Conservation (phyloP, 768 basidiomycete species). For the Boletus reticuloceps region DNA sequence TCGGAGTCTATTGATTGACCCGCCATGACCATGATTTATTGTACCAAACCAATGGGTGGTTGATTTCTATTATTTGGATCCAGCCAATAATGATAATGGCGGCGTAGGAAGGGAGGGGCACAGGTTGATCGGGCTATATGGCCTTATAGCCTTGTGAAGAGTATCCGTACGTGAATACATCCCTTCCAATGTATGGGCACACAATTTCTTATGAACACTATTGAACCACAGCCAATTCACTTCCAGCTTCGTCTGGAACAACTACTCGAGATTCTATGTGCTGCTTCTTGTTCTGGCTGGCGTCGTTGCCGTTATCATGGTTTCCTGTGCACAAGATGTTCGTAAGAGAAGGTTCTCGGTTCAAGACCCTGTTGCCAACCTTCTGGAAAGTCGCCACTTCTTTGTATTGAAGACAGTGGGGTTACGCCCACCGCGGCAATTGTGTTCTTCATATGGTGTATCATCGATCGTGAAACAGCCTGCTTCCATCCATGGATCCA, state of each 20-base stretch:
- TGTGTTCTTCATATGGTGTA: conserved; percentile 75
- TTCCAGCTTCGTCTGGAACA: conserved; percentile 73
- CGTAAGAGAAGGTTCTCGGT: conserved; percentile 23
- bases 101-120: too few species aligned
- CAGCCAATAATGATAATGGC: too few species aligned
- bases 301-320: conserved; percentile 78
- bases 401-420: conserved; percentile 73
- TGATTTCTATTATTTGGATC: too few species aligned
- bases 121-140: conserved; percentile 78
- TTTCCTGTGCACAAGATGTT: conserved; percentile 81
- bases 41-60: too few species aligned
- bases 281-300: conserved; percentile 87
- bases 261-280: conserved; percentile 73
- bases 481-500: conserved; percentile 59
- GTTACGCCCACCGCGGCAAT: conserved; percentile 69
- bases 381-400: conserved; percentile 57
- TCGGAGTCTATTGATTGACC: too few species aligned
- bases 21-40: too few species aligned
- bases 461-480: conserved; percentile 70
- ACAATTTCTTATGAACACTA: conserved; percentile 4
- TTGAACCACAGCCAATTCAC: conserved; percentile 52
- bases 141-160: conserved; percentile 60
- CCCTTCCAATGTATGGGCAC: background rate
- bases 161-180: conserved; percentile 49
- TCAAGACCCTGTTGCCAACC: conserved; percentile 1